Evolutionary conservation across 2,329 filamentous ascomycete species (phyloP).

Genomic region (Fusarium setosum): DNA sequence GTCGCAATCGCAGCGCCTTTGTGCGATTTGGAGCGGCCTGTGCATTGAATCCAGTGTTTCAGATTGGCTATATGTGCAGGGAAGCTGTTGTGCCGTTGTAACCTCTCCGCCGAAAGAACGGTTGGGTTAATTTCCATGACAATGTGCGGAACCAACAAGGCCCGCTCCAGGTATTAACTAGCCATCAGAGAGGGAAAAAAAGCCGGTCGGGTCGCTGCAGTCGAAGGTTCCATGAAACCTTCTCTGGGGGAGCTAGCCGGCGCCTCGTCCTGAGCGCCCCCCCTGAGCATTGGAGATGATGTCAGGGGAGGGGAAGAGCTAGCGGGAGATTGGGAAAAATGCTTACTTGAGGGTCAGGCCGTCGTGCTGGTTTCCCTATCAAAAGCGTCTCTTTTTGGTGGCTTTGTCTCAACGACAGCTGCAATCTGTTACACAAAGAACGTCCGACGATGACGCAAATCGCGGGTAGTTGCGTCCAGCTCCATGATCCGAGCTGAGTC

Average conservation of each 20-base stretch:
- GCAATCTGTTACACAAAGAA: neutral
- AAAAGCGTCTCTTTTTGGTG: neutral
- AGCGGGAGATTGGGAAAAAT: slow-evolving; percentile 19
- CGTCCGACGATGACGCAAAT: neutral
- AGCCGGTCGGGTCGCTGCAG: slow-evolving; percentile 14
- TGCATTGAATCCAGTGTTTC: slow-evolving; percentile 31
- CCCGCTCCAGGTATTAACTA: too few species aligned
- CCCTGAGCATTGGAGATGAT: slow-evolving; percentile 38
- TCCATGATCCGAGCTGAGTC: slow-evolving; percentile 11
- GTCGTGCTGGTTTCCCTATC: slow-evolving; percentile 9
- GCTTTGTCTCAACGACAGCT: neutral
- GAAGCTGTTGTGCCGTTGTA: neutral
- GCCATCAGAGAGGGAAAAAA: neutral
- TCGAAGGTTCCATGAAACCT: slow-evolving; percentile 44
- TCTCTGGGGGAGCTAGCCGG: slow-evolving; percentile 32
- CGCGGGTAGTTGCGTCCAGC: slow-evolving; percentile 7
- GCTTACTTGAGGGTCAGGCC: neutral
- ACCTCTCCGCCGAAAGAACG: neutral
- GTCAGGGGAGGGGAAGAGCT: slow-evolving; percentile 33
- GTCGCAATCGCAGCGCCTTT: slow-evolving; percentile 8
- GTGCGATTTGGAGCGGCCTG: slow-evolving; percentile 14
- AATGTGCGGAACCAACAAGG: too few species aligned
- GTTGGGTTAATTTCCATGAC: slow-evolving; percentile 12
- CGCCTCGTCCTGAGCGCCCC: slow-evolving; percentile 32
- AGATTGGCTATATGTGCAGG: slow-evolving; percentile 8